Percentiles rank a stretch among this genome's conserved stretches.
phyloP scores from a whole-genome alignment of 768 basidiomycete species.

The Mycena galericulata region DNA sequence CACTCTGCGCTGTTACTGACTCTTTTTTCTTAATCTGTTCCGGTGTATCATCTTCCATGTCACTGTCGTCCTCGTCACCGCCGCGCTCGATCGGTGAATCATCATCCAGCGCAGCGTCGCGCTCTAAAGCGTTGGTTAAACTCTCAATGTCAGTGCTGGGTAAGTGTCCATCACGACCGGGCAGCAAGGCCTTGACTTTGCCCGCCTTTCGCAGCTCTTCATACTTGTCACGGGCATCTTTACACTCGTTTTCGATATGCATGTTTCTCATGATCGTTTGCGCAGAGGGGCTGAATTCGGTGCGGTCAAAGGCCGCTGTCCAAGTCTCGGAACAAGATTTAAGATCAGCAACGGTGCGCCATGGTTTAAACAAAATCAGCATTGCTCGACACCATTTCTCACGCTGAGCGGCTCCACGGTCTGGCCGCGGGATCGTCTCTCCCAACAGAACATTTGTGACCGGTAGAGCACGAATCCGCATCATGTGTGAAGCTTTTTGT shows the following conservation, averaged over 20 bases:
- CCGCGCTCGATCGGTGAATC: background rate
- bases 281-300: background rate
- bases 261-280: background rate
- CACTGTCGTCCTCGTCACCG: background rate
- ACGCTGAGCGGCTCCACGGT: background rate
- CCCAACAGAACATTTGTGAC: conserved; percentile 6
- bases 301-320: background rate
- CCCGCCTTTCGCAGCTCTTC: background rate
- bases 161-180: background rate
- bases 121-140: background rate
- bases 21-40: background rate
- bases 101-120: background rate
- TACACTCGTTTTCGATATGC: conserved; percentile 11
- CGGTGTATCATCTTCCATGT: background rate
- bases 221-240: conserved; percentile 3
- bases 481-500: rapidly evolving
- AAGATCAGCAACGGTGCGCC: background rate
- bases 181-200: background rate
- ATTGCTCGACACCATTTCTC: conserved; percentile 8
- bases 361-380: conserved; percentile 13
- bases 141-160: background rate
- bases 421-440: background rate
- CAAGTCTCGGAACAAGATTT: background rate
- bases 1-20: too few relatives aligned
- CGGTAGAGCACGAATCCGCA: too few relatives aligned